Evolutionary conservation across 1,284 basidiomycete genomes (phyloP), one percentile per base, ranked within the genome.

Genomic region (Apiotrichum gracile): DNA sequence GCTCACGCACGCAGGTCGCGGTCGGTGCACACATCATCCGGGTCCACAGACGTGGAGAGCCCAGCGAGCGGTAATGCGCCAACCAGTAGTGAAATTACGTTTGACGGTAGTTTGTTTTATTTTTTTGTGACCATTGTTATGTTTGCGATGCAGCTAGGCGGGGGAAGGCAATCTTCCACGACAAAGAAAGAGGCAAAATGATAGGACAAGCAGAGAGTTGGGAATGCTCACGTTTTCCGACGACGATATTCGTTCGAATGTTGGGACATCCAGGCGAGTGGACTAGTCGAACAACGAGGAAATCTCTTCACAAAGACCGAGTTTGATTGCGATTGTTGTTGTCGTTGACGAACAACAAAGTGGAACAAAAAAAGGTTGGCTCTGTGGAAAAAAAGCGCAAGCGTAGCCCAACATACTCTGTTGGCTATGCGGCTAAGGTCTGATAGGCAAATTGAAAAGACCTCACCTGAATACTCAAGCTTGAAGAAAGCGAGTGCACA

Each of bases 91-190:
- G 27, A 14, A 31, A 31, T 31, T 13, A 31, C 31, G 10, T 4
- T 31, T 31, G 10, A 31, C 12, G 31, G 4, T 31, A 2, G 4
- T 43, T 29, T 29, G 9, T 27, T 29, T 31, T 26, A 17, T 43
- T 43, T 29, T 14, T 12, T 43, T 21, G 26, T 43, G 50, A 51
- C 58, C 49, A 27, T 55, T 35, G 57, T 37, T 54, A 47, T 53
- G 57, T 38, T 61, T 45, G 54, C 60, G 57, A 61, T 59, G 60
- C 47, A 61, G 60, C 57, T 44, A 52, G 57, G 60, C 60, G 60
- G 60, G 60, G 60, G 60, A 59, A 61, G 60, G 60, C 57, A 34
- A 50, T 53, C 31, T 38, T 21, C 1, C 22, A 37, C 22, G 33
- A 24, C 25, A 24, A 8, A n/a, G n/a, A 31, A 19, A n/a, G 7